Conservation (phyloP, 2,329 filamentous ascomycete genomes). For the Coniella lustricola region DNA sequence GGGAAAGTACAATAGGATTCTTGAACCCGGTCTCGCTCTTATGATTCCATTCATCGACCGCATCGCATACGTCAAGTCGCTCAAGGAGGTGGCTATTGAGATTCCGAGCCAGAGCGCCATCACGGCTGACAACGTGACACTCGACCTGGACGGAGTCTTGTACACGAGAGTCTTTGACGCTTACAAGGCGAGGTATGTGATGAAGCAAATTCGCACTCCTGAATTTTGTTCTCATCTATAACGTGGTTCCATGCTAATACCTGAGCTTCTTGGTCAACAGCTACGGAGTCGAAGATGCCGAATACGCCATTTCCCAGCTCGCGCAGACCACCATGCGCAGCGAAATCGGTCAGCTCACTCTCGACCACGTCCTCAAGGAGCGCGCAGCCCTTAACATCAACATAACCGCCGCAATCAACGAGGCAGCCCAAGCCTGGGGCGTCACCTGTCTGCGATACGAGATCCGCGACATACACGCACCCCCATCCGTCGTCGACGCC, state of each 20-base stretch:
- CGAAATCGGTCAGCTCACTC: conserved; percentile 91
- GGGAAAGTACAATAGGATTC: conserved; percentile 92
- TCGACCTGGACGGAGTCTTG: conserved; percentile 91
- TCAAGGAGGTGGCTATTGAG: conserved; percentile 94
- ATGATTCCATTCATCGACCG: conserved; percentile 86
- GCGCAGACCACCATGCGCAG: conserved; percentile 98
- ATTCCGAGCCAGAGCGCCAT: conserved; percentile 97
- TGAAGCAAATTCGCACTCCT: too few relatives aligned
- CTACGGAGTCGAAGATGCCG: conserved; percentile 96
- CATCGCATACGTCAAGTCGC: conserved; percentile 94
- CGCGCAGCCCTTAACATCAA: conserved; percentile 93
- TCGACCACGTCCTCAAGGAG: conserved; percentile 97
- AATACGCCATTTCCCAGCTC: conserved; percentile 96
- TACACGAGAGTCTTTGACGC: conserved; percentile 97
- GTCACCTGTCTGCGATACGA: conserved; percentile 95
- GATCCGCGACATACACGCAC: conserved; percentile 96
- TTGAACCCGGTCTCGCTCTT: conserved; percentile 85
- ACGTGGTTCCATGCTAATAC: not conserved
- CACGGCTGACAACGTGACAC: conserved; percentile 94
- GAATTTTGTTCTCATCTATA: too few relatives aligned
- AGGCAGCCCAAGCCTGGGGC: conserved; percentile 94
- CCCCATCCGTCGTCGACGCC: conserved; percentile 84
- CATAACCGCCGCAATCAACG: conserved; percentile 98
- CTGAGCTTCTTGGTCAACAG: conserved; percentile 35
- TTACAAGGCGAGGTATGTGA: conserved; percentile 87